These are phyloP conservation scores for Aspergillus clavatus DNA, from an alignment of 2,329 filamentous ascomycete species.

Conservation along the genomic window DNA sequence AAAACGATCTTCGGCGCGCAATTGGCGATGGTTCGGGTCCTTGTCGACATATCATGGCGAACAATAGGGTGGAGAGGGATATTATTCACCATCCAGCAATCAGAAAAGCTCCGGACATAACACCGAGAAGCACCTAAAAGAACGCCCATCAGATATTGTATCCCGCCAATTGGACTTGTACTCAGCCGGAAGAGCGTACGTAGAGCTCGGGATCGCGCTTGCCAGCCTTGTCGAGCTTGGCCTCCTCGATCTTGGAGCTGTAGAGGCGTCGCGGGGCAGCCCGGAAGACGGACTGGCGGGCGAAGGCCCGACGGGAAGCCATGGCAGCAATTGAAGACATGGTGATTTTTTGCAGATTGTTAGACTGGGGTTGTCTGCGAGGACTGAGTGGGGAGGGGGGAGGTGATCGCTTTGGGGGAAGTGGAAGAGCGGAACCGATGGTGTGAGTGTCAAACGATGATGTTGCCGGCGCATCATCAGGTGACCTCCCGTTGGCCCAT, in stretches of 20 bases:
- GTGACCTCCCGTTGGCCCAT: conserved; percentile 21
- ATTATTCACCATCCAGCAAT: conserved; percentile 68
- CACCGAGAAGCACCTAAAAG: conserved; percentile 78
- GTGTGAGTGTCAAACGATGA: conserved; percentile 29
- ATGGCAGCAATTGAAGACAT: conserved; percentile 43
- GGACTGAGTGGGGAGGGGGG: conserved; percentile 8
- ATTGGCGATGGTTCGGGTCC: conserved; percentile 5
- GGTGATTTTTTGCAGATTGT: conserved; percentile 14
- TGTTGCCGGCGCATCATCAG: conserved; percentile 29
- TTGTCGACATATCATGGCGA: conserved; percentile 5
- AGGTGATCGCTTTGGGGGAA: conserved; percentile 13
- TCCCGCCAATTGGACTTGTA: conserved; percentile 10
- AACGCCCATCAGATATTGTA: conserved; percentile 14
- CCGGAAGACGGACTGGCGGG: conserved; percentile 40
- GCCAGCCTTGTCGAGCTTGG: conserved; percentile 57
- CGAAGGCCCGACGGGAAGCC: conserved; percentile 39
- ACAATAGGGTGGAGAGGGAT: conserved; percentile 7
- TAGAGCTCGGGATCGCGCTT: conserved; percentile 71
- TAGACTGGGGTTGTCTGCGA: conserved; percentile 16
- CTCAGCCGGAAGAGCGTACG: conserved; percentile 45
- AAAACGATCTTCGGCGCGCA: not conserved
- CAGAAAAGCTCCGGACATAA: conserved; percentile 85
- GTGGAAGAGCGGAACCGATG: conserved; percentile 24
- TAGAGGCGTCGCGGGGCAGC: conserved; percentile 37
- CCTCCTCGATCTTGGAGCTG: conserved; percentile 44